Evolutionary conservation across 2,329 filamentous ascomycete genomes (phyloP).

Genomic region (Microdochium trichocladiopsis): DNA sequence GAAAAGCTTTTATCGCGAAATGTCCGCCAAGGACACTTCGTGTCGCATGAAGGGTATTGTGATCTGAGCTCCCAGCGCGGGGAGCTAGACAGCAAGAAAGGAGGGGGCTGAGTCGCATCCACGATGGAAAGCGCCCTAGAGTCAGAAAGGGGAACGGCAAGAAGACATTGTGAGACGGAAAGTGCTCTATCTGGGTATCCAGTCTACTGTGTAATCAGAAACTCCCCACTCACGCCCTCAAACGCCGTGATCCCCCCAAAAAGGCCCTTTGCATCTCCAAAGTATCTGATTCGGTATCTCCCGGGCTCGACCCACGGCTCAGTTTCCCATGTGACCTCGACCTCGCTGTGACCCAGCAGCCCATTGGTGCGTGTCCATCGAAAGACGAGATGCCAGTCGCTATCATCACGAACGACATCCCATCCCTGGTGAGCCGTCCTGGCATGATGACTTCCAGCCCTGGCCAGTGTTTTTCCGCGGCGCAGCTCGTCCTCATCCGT

Average conservation of each 20-base stretch:
- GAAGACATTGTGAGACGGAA: not conserved
- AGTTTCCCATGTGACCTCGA: constrained; percentile 72
- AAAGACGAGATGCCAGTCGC: constrained; percentile 77
- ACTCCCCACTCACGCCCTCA: constrained; percentile 55
- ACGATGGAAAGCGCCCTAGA: no score
- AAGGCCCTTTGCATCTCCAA: constrained; percentile 68
- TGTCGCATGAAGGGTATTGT: no score
- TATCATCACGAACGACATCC: constrained; percentile 63
- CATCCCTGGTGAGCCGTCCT: constrained; percentile 33
- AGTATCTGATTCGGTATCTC: constrained; percentile 71
- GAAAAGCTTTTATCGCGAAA: no score
- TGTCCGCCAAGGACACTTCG: no score
- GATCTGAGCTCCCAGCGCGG: no score
- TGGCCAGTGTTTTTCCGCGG: constrained; percentile 1
- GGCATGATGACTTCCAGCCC: not conserved
- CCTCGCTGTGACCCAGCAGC: constrained; percentile 67
- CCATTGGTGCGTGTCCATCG: constrained; percentile 69
- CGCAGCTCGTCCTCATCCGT: constrained; percentile 1
- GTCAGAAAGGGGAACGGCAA: no score
- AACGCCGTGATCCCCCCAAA: constrained; percentile 53
- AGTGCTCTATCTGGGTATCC: not conserved
- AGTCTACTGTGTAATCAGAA: constrained; percentile 18
- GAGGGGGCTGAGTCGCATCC: no score
- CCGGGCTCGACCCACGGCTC: constrained; percentile 50
- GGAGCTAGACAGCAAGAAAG: no score